These are phyloP conservation scores for Asterionellopsis glacialis DNA, from an alignment of 108 stramenopile species.

Conservation along the genomic window DNA sequence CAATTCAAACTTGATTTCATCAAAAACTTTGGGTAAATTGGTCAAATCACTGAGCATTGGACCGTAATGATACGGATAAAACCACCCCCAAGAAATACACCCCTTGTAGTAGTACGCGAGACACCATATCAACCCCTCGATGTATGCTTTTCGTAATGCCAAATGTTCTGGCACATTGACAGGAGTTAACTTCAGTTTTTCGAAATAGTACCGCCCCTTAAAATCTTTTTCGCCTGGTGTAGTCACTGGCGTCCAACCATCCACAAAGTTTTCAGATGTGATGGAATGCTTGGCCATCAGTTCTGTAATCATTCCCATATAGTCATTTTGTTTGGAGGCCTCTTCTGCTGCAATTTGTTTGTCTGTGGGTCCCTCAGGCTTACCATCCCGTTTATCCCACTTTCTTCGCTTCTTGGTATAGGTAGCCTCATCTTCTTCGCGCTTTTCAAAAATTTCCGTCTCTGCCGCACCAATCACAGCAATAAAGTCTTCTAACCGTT, in stretches of 20 bases:
- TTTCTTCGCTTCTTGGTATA: slow-evolving; percentile 72
- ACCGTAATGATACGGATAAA: slow-evolving; percentile 96
- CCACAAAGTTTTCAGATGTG: slow-evolving; percentile 38
- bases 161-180: slow-evolving; percentile 62
- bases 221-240: slow-evolving; percentile 75
- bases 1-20: slow-evolving; percentile 77
- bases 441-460: slow-evolving; percentile 76
- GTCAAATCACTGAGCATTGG: slow-evolving; percentile 93
- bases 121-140: slow-evolving; percentile 99
- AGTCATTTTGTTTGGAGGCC: slow-evolving; percentile 73
- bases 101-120: slow-evolving; percentile 98
- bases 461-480: slow-evolving; percentile 83
- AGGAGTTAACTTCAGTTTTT: slow-evolving; percentile 87
- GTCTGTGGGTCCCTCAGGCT: slow-evolving; percentile 64
- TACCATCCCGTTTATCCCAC: slow-evolving; percentile 84
- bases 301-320: slow-evolving; percentile 54
- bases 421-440: slow-evolving; percentile 71
- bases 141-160: slow-evolving; percentile 74
- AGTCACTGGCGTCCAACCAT: slow-evolving; percentile 58
- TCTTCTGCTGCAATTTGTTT: slow-evolving; percentile 72
- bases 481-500: slow-evolving; percentile 75
- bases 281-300: slow-evolving; percentile 47
- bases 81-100: slow-evolving; percentile 98
- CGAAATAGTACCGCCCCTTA: slow-evolving; percentile 94
- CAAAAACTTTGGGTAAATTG: slow-evolving; percentile 76